Evolutionary conservation across 106 monocot species (phyloP), one percentile per base, ranked within the genome.

Genomic region (Apostasia ramifera): DNA sequence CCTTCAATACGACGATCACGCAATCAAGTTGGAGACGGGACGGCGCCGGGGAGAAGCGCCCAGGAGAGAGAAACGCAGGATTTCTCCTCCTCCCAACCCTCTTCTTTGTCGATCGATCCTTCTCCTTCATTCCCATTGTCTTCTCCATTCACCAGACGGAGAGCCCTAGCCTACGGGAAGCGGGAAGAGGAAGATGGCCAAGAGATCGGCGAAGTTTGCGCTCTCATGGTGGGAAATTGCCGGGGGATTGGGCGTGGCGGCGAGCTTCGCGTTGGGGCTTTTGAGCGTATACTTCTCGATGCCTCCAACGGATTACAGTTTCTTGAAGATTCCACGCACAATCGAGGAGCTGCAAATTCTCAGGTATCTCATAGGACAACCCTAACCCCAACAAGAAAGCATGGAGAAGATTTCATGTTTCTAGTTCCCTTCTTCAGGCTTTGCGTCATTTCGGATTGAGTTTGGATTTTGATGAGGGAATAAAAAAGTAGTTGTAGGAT

Each of bases 261-360:
- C 73, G 12, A 59, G 69, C 50, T 86, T 92, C 53, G 89, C 61
- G 52, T 8, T 82, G 55, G 95, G 89, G 42, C 82, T 97, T 10
- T 11, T 79, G 10, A 84, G 76, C 40, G 92, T 97, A 8, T 97
- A 92, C 69, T 44, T 86, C 3, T 92, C 95, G 67, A 80, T 97
- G 86, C 95, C 95, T 1, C 81, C 66, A 3, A 86, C 91, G 48
- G 95, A 97, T 70, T 97, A 97, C 66, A 97, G 92, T 77, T 97
- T 97, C 79, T 83, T 97, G 56, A 92, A 92, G 86, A 56, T 92
- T 70, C 95, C 95, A 4, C 74, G 72, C 12, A 86, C 82, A 38
- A 79, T 92, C 40, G 89, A 97, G 70, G 95, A 97, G 47, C 76
- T 97, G 70, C 81, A 83, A 65, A 67, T 75, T 52, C 79, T 97